A percentile compares a stretch with the other conserved stretches of the same genome.
Evolutionary conservation across 2,329 filamentous ascomycete genomes (phyloP).

Genomic region (Pseudogymnoascus sp.): DNA sequence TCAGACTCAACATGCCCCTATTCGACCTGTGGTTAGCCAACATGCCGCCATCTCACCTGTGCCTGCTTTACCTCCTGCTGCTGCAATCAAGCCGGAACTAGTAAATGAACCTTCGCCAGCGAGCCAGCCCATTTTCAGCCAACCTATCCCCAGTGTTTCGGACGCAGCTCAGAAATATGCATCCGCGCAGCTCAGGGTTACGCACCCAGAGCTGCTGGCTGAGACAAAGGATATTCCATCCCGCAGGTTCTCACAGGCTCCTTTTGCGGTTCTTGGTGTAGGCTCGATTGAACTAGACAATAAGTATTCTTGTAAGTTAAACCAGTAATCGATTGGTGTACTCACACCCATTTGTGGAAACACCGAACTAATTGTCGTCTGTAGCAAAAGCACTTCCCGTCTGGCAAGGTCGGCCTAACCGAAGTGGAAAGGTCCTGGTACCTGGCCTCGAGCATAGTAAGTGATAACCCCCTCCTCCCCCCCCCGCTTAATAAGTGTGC

Average conservation of each 20-base stretch:
- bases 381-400: conserved; percentile 4
- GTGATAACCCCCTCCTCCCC: not conserved
- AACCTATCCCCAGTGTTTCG: not conserved
- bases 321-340: not conserved
- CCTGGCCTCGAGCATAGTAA: not conserved
- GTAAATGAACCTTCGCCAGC: not conserved
- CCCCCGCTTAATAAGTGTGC: not conserved
- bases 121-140: not conserved
- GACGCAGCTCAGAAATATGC: not conserved
- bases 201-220: conserved; percentile 20
- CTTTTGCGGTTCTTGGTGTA: conserved; percentile 14
- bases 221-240: conserved; percentile 16
- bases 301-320: not conserved
- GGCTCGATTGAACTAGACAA: not conserved
- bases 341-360: not conserved
- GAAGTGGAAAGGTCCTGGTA: conserved; percentile 5
- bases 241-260: conserved; percentile 22
- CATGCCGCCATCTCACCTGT: not conserved
- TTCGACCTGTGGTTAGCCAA: not conserved
- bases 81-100: not conserved
- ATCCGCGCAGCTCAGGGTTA: conserved; percentile 1
- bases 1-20: not conserved
- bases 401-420: not conserved
- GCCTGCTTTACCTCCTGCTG: not conserved
- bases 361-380: not conserved